Conservation (phyloP, 106 monocot genomes). For the Gastrodia elata region DNA sequence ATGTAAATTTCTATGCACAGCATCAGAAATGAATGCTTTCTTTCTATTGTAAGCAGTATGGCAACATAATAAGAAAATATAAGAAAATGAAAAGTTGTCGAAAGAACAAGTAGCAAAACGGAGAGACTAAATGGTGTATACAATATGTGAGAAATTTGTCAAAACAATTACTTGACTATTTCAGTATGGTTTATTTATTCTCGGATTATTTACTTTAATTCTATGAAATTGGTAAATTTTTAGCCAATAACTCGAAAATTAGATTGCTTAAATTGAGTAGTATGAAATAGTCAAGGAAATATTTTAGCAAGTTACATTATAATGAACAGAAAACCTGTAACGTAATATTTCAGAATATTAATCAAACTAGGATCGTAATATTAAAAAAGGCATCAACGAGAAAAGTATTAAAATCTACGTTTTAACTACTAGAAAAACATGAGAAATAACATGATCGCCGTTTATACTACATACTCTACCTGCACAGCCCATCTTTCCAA, state of each 20-base stretch:
- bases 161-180: no score
- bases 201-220: no score
- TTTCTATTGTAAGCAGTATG: no score
- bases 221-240: no score
- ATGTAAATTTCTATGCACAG: not conserved
- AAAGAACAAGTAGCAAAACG: not conserved
- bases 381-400: not conserved
- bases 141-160: no score
- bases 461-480: slow-evolving; percentile 24
- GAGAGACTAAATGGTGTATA: not conserved
- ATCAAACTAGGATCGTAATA: not conserved
- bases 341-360: not conserved
- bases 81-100: not conserved
- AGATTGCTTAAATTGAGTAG: no score
- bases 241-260: no score
- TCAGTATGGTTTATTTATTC: no score
- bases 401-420: not conserved
- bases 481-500: slow-evolving; percentile 85
- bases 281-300: no score
- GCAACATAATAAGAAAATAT: not conserved
- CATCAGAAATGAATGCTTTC: not conserved
- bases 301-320: no score
- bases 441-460: not conserved
- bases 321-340: not conserved
- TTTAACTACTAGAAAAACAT: not conserved